Percentiles rank a stretch among this genome's conserved stretches.
These are phyloP conservation scores for Gelatoporia subvermispora DNA, from an alignment of 768 basidiomycete genomes.

Conservation along the genomic window DNA sequence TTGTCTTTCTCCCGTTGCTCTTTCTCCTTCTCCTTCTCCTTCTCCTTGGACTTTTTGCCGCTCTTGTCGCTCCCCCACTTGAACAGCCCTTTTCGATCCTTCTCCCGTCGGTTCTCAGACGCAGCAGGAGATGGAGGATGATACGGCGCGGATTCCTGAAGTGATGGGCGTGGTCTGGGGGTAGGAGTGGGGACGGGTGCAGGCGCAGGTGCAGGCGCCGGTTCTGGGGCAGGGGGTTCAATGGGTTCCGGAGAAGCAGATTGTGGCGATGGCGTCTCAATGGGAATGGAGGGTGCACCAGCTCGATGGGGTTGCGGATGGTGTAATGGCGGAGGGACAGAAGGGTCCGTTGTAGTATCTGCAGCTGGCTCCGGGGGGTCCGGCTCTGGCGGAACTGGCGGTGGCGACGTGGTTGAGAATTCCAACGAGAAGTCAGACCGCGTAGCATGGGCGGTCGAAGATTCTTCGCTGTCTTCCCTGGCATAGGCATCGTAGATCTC, in stretches of 20 bases:
- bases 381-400: slow-evolving; percentile 6
- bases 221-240: slow-evolving; percentile 34
- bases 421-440: slow-evolving; percentile 15
- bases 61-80: slow-evolving; percentile 68
- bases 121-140: slow-evolving; percentile 26
- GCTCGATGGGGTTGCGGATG: slow-evolving; percentile 65
- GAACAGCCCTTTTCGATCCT: slow-evolving; percentile 69
- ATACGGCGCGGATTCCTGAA: slow-evolving; percentile 23
- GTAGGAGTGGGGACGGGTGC: slow-evolving; percentile 6
- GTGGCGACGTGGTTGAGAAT: slow-evolving; percentile 5
- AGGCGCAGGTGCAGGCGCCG: slow-evolving; percentile 42
- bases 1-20: slow-evolving; percentile 45
- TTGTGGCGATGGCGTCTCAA: slow-evolving; percentile 28
- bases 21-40: slow-evolving; percentile 3
- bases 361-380: slow-evolving; percentile 4
- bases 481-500: slow-evolving; percentile 89
- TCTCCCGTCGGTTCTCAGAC: slow-evolving; percentile 34
- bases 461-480: slow-evolving; percentile 41
- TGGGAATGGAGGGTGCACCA: slow-evolving; percentile 37
- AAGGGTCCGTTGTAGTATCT: not conserved
- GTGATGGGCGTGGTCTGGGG: slow-evolving; percentile 21
- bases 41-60: slow-evolving; percentile 39
- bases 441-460: slow-evolving; percentile 9
- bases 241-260: too few relatives aligned
- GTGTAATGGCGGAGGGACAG: slow-evolving; percentile 34